Conservation (phyloP, 129 eudicot genomes). For the Silybum marianum region DNA sequence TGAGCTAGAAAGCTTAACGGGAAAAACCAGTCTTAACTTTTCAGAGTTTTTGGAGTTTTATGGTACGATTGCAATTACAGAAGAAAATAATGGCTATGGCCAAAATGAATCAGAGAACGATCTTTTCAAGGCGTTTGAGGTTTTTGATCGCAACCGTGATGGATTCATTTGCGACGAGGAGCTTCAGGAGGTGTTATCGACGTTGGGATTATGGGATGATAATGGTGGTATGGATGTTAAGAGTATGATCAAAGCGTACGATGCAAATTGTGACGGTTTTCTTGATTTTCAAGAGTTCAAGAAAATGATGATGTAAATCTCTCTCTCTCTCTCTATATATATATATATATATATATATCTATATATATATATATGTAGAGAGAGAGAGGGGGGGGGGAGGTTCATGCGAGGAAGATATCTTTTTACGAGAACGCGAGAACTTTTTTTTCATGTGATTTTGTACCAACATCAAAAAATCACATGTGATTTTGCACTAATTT, state of each 20-base stretch:
- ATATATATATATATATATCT: conserved; percentile 7
- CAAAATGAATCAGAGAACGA: conserved; percentile 35
- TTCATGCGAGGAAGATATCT: too few relatives aligned
- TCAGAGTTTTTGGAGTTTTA: conserved; percentile 54
- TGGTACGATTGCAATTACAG: conserved; percentile 25
- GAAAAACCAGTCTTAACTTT: conserved; percentile 38
- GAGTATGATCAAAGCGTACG: conserved; percentile 55
- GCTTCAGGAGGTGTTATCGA: conserved; percentile 49
- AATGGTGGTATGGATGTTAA: conserved; percentile 37
- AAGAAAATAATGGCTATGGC: background rate
- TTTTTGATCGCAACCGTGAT: conserved; percentile 69
- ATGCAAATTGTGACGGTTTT: conserved; percentile 60
- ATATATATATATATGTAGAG: background rate
- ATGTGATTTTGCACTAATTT: too few relatives aligned
- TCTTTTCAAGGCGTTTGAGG: conserved; percentile 56
- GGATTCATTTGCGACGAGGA: conserved; percentile 63
- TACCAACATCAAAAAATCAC: too few relatives aligned
- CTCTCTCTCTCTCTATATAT: too few relatives aligned
- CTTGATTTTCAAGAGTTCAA: conserved; percentile 76
- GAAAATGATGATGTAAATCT: conserved; percentile 52
- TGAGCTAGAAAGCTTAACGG: conserved; percentile 47
- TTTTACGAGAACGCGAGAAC: too few relatives aligned
- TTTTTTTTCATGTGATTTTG: too few relatives aligned
- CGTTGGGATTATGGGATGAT: conserved; percentile 58
- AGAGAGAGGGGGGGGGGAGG: too few relatives aligned